Percentiles rank a stretch among this genome's conserved stretches.
Evolutionary conservation across 768 basidiomycete genomes (phyloP).

Genomic region (Lactarius sp.): DNA sequence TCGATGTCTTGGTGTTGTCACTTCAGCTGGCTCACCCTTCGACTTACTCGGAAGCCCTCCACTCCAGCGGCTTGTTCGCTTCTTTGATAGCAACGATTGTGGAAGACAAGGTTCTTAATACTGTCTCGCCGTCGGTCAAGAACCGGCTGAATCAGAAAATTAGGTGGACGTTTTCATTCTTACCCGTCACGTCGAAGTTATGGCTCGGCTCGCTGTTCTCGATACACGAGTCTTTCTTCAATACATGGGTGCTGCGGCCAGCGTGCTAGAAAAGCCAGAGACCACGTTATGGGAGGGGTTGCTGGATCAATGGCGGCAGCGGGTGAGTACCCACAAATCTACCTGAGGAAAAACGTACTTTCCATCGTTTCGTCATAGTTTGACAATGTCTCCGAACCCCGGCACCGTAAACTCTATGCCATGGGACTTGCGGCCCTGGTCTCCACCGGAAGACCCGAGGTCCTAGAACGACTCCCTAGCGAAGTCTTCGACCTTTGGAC

Average conservation of each 20-base stretch:
- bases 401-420: conserved; percentile 76
- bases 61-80: conserved; percentile 68
- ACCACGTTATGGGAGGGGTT: conserved; percentile 56
- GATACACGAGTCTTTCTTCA: conserved; percentile 65
- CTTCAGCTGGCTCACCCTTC: conserved; percentile 58
- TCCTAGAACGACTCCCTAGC: conserved; percentile 61
- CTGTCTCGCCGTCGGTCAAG: conserved; percentile 8
- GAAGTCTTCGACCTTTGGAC: conserved; percentile 87
- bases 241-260: conserved; percentile 60
- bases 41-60: conserved; percentile 70
- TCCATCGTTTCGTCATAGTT: conserved; percentile 48
- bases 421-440: conserved; percentile 77
- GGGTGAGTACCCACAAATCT: conserved; percentile 41
- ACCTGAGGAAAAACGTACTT: background rate
- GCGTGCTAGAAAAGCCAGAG: conserved; percentile 44
- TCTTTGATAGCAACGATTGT: conserved; percentile 53
- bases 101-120: conserved; percentile 55
- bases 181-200: conserved; percentile 66
- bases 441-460: conserved; percentile 66
- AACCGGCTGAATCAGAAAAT: conserved; percentile 5
- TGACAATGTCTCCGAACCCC: conserved; percentile 85
- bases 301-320: conserved; percentile 79
- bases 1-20: conserved; percentile 54
- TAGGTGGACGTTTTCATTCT: conserved; percentile 44
- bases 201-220: conserved; percentile 67